Base-by-base conservation (phyloP, 2,329 filamentous ascomycete species). In the Paracoccidioides lutzii region DNA sequence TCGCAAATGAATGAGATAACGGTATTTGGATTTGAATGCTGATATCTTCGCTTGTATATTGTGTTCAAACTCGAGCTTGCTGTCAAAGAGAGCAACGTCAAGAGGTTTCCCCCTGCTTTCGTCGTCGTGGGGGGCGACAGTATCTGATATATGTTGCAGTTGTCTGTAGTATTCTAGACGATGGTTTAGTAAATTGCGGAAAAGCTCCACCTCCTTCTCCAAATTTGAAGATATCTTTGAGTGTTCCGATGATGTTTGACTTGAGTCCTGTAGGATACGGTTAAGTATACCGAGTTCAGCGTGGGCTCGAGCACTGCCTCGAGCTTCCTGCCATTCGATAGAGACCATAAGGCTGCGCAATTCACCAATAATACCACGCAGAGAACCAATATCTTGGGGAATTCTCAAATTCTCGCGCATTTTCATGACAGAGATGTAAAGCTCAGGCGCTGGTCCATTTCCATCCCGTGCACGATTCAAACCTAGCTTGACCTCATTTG, bases 141-240 rank as follows among this genome's bases (percentile, higher is more conserved):
- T 88, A 66, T 97, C 91, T 0, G 90, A 96, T n/a, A 97, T 83
- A 32, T 82, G 80, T 66, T 97, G 93, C 9, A 97, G 77, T 65
- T 96, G 90, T 4, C 85, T 83, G 66, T 97, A 97, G 66, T 90
- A 97, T 56, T 93, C 89, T 0, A 96, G 73, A 12, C 93, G 84
- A 41, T 83, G 78, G 64, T 97, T 97, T 82, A 95, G 90, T 0
- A 85, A 82, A 14, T 78, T 76, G 33, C 82, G 85, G 67, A 95
- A 93, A 33, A 82, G 73, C 49, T 91, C 84, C 5, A 89, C 73
- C 67, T 96, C 90, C 52, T 72, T 74, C 53, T 85, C 71, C 6
- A 84, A 64, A 8, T 70, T 73, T 4, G 66, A 66, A 3, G 78
- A 65, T 14, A 71, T 68, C 62, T 82, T 83, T 3, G 71, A 71